Evolutionary conservation across 2,329 filamentous ascomycete species (phyloP).

Genomic region (Fusarium sp.): DNA sequence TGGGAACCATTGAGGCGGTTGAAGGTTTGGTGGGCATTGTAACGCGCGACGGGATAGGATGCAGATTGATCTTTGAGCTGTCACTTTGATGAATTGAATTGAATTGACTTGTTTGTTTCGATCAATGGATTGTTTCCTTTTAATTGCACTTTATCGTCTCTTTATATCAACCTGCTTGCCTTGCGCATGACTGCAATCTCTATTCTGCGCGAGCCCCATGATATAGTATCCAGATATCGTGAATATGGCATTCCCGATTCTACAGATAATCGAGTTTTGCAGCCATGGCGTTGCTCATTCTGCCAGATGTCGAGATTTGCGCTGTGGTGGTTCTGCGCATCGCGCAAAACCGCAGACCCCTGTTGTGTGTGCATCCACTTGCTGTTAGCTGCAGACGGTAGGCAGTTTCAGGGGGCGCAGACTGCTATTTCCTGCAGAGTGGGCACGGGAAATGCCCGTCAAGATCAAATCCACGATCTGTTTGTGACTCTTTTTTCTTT

Average conservation of each 20-base stretch:
- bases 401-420: not conserved
- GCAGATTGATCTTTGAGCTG: not conserved
- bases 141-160: not conserved
- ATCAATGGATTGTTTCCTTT: not conserved
- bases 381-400: not conserved
- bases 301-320: not conserved
- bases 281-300: not conserved
- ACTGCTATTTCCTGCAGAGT: not conserved
- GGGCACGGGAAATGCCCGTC: not conserved
- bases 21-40: slow-evolving; percentile 15
- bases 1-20: slow-evolving; percentile 9
- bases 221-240: not conserved
- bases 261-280: not conserved
- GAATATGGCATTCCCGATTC: not conserved
- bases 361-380: not conserved
- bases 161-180: not conserved
- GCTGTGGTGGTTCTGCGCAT: slow-evolving; percentile 4
- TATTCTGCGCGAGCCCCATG: not conserved
- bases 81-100: not conserved
- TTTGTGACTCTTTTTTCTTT: not conserved
- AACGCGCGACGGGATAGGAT: not conserved
- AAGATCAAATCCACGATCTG: not conserved
- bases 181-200: not conserved
- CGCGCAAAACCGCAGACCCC: slow-evolving; percentile 13
- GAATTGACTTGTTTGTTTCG: not conserved